Conservation (phyloP, 345 rosid species). For the Isatis tinctoria region DNA sequence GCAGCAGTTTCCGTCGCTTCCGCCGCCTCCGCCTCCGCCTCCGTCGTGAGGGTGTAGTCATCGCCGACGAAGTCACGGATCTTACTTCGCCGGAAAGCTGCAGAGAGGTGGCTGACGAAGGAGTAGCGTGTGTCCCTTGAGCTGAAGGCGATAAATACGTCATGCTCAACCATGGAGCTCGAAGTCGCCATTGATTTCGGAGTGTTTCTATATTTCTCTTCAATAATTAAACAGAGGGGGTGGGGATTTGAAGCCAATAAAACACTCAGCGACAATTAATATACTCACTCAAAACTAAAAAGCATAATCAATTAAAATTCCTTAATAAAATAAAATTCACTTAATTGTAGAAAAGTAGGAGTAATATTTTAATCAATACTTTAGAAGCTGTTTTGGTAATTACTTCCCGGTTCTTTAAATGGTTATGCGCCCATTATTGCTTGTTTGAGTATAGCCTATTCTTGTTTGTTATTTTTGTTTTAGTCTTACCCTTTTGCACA, state of each 20-base stretch:
- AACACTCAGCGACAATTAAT: not conserved
- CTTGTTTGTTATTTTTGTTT: no score
- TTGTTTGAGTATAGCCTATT: no score
- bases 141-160: constrained; percentile 1
- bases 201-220: not conserved
- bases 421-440: no score
- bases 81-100: not conserved
- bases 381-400: no score
- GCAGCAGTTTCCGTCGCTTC: not conserved
- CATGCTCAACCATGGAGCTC: not conserved
- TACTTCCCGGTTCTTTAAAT: no score
- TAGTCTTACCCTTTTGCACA: no score
- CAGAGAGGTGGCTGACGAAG: constrained; percentile 14
- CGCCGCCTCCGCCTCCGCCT: not conserved
- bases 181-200: not conserved
- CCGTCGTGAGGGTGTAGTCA: not conserved
- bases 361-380: no score
- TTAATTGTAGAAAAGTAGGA: not conserved
- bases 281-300: not conserved
- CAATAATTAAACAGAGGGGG: not conserved
- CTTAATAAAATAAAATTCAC: no score
- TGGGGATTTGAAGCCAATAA: not conserved
- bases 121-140: not conserved
- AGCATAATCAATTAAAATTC: not conserved
- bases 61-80: not conserved